Evolutionary conservation across 345 rosid species (phyloP).

Genomic region (Nasturtium officinale): DNA sequence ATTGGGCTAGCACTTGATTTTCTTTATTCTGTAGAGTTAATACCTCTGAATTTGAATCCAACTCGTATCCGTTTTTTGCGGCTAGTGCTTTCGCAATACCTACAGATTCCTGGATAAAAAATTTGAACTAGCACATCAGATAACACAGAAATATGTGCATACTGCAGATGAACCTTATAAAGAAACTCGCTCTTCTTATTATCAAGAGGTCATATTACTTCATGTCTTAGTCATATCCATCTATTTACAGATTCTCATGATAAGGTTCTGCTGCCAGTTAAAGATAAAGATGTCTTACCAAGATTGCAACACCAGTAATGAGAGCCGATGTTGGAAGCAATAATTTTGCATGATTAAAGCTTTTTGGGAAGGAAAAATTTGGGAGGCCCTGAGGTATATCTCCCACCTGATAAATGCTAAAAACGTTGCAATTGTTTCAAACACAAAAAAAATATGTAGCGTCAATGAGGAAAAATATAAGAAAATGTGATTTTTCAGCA

Average conservation of each 20-base stretch:
- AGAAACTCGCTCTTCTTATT: constrained; percentile 16
- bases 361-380: constrained; percentile 72
- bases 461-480: neutral
- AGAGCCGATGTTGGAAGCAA: constrained; percentile 91
- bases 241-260: constrained; percentile 15
- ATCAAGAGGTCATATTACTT: constrained; percentile 8
- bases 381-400: constrained; percentile 98
- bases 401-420: constrained; percentile 68
- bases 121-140: constrained; percentile 5
- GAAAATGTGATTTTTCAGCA: neutral
- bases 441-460: neutral
- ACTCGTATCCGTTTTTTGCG: constrained; percentile 88
- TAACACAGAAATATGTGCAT: constrained; percentile 9
- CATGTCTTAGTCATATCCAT: constrained; percentile 5
- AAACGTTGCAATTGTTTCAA: constrained; percentile 23
- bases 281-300: constrained; percentile 61
- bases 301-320: constrained; percentile 95
- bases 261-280: constrained; percentile 28
- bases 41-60: constrained; percentile 96
- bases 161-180: constrained; percentile 19
- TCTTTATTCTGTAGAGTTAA: neutral
- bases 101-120: constrained; percentile 77
- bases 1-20: constrained; percentile 8
- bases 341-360: constrained; percentile 57
- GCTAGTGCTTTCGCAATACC: constrained; percentile 99